Evolutionary conservation across 768 basidiomycete genomes (phyloP), one percentile per base, ranked within the genome.

Genomic region (Kondoa subrosea): DNA sequence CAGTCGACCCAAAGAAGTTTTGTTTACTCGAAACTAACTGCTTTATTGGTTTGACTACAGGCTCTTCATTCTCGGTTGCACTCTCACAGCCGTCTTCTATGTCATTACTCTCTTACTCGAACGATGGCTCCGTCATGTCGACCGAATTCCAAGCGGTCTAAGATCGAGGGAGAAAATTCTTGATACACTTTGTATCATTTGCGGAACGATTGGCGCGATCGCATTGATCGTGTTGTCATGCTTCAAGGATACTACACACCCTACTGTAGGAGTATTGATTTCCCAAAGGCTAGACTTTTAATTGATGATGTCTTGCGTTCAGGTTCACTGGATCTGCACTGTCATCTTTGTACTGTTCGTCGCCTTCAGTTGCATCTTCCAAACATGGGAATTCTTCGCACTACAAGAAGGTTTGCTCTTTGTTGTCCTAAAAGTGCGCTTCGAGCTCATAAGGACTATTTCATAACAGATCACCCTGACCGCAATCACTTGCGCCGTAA

Each of bases 121-220:
- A 68, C 71, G 78, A 31, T 79, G 76, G 77, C 72, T 80, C 1
- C 69, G 79, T 8, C 78, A 79, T 68, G 73, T 77, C 31, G 78
- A 79, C 57, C 75, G 79, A 4, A 70, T 80, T 1, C 79, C 79
- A 1, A 74, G 74, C 17, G 73, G 76, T 21, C 34, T 78, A 8
- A 50, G 40, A 50, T 50, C 40, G 40, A 8, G 40, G 12, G 40
- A 50, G 68, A 72, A 74, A 59, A 66, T 78, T 32, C 77, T 74
- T 66, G 77, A 78, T 69, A 76, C 76, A 72, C 65, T 77, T 2
- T 75, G 76, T 16, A 76, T 77, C 69, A 56, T 77, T 1, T 78
- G 78, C 66, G 72, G 75, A 27, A 70, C 76, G 29, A 31, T 77
- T 34, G 79, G 78, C 1, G 71, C 72, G 8, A 69, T 74, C 8